Base-by-base conservation (phyloP, 768 basidiomycete species). In the Exidia glandulosa region DNA sequence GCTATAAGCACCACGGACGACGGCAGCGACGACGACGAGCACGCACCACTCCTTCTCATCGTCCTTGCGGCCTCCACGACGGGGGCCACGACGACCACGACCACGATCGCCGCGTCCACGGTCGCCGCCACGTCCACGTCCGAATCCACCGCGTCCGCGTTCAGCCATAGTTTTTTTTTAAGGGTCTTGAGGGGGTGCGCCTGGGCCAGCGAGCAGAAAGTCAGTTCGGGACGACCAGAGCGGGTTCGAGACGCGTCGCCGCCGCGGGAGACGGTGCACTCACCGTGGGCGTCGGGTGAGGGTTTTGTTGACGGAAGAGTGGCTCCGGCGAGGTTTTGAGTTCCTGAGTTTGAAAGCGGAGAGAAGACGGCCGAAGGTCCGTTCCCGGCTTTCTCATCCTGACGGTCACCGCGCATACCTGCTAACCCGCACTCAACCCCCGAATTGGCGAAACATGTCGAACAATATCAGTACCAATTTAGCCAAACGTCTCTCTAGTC, bases 31-130 rank as follows among this genome's bases (percentile, higher is more conserved):
- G 25, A 29, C 7, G 32, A 3, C 36, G n/a, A 27, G 0, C 32
- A 74, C 79, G 74, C 73, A 96, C 95, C 96, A 98, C 75, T 98
- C 96, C 81, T 98, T 97, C 79, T 98, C 96, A 75, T 98, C 96
- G 70, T 99, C 96, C 81, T 96, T 97, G 81, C 93, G 92, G 61
- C 90, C 91, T 60, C 95, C 96, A 67, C 95, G 88, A 68, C 96
- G 87, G 66, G 92, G 89, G 56, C 94, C 83, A 63, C 86, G 76
- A 68, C 87, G 80, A 45, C 85, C 84, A 56, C 83, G 75, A 19
- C 81, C 79, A 62, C 81, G 72, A 36, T 79, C 88, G 19, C 67
- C 59, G 59, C 72, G 62, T 37, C 70, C 69, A 58, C 71, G 64
- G 60, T 66, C 69, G 62, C 73, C 72, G 62, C 90, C 83, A 59